Base-by-base conservation (phyloP, 2,329 filamentous ascomycete species). In the Cercospora sp. region DNA sequence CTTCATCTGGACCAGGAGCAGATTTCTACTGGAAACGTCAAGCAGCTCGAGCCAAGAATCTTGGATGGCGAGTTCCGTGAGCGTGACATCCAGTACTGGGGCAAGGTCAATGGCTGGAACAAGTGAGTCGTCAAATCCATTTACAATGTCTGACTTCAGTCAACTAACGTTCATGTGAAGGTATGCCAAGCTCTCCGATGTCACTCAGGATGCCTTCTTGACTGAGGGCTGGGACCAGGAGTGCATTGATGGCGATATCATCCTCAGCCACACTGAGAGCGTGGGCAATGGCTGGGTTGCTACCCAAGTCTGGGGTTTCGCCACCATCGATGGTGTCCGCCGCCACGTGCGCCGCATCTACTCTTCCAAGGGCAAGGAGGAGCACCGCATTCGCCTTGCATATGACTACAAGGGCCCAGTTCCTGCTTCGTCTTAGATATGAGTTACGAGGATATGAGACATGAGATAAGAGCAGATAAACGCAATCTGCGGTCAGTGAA, bases 81-180 rank as follows among this genome's bases (percentile, higher is more conserved):
- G 70, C 91, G 94, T 82, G 82, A 81, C 26, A 93, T 97, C 83
- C 89, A 89, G 84, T 86, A 96, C 72, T 97, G 96, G 78, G 93
- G 93, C 67, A 82, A 81, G 65, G 85, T 95, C 70, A 82, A 83
- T 62, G 91, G 90, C 66, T 84, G 83, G 68, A 87, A 85, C 53
- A 71, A 72, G 73, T 76, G 65, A 33, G 70, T 66, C 20, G 13
- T 39, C 36, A 39, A 5, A 18, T n/a, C 33, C 31, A 8, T 5
- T 5, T 36, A 16, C 30, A 7, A 39, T 26, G 9, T 16, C 16
- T 55, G n/a, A 31, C 13, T 42, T 45, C 31, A 26, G 26, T 36
- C 28, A 39, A 26, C 60, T 36, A 42, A 48, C 3, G 26, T 58
- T 31, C n/a, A 16, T n/a, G 16, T 42, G 9, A 28, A 77, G 80